Evolutionary conservation across 805 yeast species (phyloP).

Genomic region (Yamadazyma endophytica): DNA sequence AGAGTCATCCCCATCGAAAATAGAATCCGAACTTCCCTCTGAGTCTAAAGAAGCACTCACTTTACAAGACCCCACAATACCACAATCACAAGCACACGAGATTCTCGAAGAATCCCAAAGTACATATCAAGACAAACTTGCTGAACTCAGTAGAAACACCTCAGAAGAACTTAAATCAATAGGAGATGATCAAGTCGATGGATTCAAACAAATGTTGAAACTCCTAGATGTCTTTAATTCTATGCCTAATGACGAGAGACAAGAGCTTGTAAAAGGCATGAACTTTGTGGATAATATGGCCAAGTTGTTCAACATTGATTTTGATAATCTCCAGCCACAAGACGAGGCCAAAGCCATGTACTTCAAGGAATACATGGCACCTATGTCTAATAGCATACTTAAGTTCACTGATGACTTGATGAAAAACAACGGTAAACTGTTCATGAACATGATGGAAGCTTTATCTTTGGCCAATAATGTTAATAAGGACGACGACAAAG

Average conservation of each 20-base stretch:
- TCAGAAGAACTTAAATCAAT: too few relatives aligned
- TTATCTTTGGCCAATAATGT: conserved; percentile 38
- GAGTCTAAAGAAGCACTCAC: too few relatives aligned
- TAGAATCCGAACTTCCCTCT: too few relatives aligned
- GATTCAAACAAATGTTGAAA: conserved; percentile 22
- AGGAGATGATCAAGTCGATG: conserved; percentile 12
- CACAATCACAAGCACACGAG: too few relatives aligned
- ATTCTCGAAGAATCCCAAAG: too few relatives aligned
- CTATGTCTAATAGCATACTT: conserved; percentile 21
- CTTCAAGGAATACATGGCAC: conserved; percentile 9
- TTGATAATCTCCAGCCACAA: conserved; percentile 5
- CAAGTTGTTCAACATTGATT: conserved; percentile 11
- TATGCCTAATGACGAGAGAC: conserved; percentile 21
- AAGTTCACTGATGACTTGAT: conserved; percentile 73
- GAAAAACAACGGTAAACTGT: conserved; percentile 71
- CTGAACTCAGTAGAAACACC: too few relatives aligned
- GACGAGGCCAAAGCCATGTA: conserved; percentile 4
- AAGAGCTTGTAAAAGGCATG: conserved; percentile 21
- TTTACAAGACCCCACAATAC: too few relatives aligned
- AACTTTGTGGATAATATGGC: conserved; percentile 19
- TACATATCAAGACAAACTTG: too few relatives aligned
- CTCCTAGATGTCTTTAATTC: conserved; percentile 22
- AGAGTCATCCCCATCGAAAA: too few relatives aligned
- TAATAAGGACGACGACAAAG: conserved; percentile 3
- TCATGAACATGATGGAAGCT: conserved; percentile 75